phyloP scores from a whole-genome alignment of 2,329 filamentous ascomycete genomes.

The Aspergillus fumigatiaffinis region DNA sequence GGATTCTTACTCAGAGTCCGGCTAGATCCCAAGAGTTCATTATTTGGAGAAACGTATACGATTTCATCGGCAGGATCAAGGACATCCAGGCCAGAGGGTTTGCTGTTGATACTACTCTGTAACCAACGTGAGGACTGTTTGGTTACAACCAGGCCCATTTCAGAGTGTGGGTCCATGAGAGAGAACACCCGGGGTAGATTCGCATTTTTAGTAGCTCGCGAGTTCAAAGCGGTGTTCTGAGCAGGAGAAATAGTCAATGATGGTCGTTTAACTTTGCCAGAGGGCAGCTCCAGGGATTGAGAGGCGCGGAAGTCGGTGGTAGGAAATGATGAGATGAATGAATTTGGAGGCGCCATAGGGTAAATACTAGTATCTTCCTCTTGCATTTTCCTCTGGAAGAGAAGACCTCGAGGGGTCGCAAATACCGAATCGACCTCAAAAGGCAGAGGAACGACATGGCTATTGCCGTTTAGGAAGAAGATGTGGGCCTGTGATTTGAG shows the following conservation, averaged over 20 bases:
- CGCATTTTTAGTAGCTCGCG: constrained; percentile 54
- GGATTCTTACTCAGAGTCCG: constrained; percentile 42
- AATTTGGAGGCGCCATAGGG: constrained; percentile 68
- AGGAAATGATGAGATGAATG: constrained; percentile 70
- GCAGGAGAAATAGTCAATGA: constrained; percentile 47
- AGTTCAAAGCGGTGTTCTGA: constrained; percentile 54
- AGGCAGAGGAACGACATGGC: constrained; percentile 84
- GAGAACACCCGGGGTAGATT: constrained; percentile 66
- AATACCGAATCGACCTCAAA: constrained; percentile 90
- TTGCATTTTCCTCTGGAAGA: constrained; percentile 75
- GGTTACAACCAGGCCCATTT: constrained; percentile 77
- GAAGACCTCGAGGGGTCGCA: constrained; percentile 73
- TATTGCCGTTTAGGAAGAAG: constrained; percentile 83
- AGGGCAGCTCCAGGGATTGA: constrained; percentile 32
- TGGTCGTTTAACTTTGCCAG: constrained; percentile 40
- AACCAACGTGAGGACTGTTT: constrained; percentile 34
- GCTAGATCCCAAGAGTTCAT: constrained; percentile 38
- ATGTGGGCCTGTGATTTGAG: constrained; percentile 90
- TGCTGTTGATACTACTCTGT: constrained; percentile 23
- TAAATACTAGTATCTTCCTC: constrained; percentile 21
- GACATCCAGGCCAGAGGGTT: constrained; percentile 46
- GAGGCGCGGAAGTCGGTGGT: constrained; percentile 32
- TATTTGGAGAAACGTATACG: constrained; percentile 70
- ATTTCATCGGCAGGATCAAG: constrained; percentile 78
- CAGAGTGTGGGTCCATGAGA: constrained; percentile 78